Conservation (phyloP, 1,284 basidiomycete species). For the Cutaneotrichosporon sp. region DNA sequence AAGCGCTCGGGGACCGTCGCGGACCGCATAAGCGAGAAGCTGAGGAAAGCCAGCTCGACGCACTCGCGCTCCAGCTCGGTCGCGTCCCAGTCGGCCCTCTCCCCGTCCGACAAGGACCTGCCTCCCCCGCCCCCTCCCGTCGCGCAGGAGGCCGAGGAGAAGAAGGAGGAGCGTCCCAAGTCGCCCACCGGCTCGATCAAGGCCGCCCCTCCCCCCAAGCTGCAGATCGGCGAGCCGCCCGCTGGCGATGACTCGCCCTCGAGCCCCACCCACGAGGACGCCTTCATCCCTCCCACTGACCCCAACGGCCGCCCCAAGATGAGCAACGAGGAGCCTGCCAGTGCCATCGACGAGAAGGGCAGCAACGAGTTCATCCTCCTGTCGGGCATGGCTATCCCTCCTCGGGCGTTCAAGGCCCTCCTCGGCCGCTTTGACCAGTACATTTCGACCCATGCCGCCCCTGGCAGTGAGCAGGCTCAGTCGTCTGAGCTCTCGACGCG, state of each 20-base stretch:
- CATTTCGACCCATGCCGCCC: conserved; percentile 43
- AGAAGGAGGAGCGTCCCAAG: background rate
- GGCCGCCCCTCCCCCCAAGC: conserved; percentile 2
- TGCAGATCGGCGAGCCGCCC: background rate
- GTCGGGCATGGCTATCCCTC: conserved; percentile 69
- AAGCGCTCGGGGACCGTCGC: conserved; percentile 49
- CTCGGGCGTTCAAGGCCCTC: conserved; percentile 65
- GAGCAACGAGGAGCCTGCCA: conserved; percentile 21
- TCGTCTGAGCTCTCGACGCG: conserved; percentile 49
- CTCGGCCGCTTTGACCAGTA: conserved; percentile 59
- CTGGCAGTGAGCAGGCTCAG: conserved; percentile 30
- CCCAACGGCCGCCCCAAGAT: conserved; percentile 40
- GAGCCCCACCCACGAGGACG: conserved; percentile 41
- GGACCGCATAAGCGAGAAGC: conserved; percentile 53
- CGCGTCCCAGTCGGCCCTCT: background rate
- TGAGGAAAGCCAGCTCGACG: conserved; percentile 37
- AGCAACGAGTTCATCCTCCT: conserved; percentile 62
- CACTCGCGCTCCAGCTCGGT: conserved; percentile 8
- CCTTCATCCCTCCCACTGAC: conserved; percentile 47
- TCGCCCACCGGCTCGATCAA: conserved; percentile 5
- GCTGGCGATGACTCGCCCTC: conserved; percentile 19
- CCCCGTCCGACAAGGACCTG: conserved; percentile 36
- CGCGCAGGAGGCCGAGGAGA: background rate
- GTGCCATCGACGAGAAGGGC: conserved; percentile 15
- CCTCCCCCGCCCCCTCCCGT: conserved; percentile 3